A percentile compares a stretch with the other conserved stretches of the same genome.
These are phyloP conservation scores for Leccinum solheimii DNA, from an alignment of 1,284 basidiomycete species.

Conservation along the genomic window DNA sequence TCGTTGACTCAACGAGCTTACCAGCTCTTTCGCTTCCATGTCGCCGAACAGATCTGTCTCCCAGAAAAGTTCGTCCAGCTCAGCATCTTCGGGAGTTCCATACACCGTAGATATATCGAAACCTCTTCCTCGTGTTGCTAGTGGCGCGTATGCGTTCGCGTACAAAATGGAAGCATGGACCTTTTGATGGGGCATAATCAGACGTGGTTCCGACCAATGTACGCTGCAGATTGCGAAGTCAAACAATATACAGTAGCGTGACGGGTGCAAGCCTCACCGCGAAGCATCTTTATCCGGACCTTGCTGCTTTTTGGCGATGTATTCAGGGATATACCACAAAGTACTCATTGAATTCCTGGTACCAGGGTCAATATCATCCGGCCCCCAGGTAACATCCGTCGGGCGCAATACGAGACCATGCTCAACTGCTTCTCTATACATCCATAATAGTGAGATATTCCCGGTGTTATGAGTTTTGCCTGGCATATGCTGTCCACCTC, in stretches of 20 bases:
- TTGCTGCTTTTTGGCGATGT: slow-evolving; percentile 13
- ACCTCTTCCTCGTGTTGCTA: background rate
- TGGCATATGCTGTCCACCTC: slow-evolving; percentile 8
- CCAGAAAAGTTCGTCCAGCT: background rate
- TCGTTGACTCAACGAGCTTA: background rate
- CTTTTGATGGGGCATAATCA: background rate
- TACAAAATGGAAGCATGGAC: background rate
- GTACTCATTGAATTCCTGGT: slow-evolving; percentile 17
- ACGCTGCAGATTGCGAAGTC: background rate
- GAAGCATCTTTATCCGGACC: background rate
- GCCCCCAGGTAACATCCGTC: slow-evolving; percentile 11
- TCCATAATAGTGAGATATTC: slow-evolving; percentile 20
- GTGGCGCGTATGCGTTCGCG: background rate
- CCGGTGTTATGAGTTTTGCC: slow-evolving; percentile 9
- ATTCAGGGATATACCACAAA: slow-evolving; percentile 18
- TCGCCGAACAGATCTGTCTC: background rate
- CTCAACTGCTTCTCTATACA: slow-evolving; percentile 16
- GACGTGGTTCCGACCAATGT: background rate
- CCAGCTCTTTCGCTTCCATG: background rate
- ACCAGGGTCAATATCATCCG: slow-evolving; percentile 13
- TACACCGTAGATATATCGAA: background rate
- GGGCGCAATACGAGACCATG: slow-evolving; percentile 15
- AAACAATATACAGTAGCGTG: background rate
- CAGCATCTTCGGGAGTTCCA: background rate
- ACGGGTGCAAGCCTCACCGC: background rate